phyloP scores from a whole-genome alignment of 1,139 yeast genomes.

The Spencermartinsiella ligniputridi region DNA sequence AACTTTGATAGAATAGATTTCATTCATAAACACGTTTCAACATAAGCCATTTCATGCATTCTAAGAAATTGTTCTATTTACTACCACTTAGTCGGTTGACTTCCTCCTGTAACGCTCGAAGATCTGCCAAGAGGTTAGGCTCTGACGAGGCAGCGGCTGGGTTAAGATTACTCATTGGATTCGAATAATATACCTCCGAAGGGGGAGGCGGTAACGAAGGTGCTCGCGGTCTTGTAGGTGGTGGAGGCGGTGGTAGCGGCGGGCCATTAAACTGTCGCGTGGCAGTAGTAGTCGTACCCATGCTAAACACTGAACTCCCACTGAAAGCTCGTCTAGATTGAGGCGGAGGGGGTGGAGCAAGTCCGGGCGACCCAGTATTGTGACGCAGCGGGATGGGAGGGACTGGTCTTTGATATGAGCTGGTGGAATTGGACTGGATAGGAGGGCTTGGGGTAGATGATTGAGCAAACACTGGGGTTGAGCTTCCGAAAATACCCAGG shows the following conservation, averaged over 20 bases:
- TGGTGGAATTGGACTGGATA: not conserved
- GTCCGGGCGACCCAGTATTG: not conserved
- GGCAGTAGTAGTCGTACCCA: slow-evolving; percentile 13
- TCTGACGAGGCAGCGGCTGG: slow-evolving; percentile 19
- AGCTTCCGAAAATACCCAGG: not conserved
- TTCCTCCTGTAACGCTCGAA: slow-evolving; percentile 29
- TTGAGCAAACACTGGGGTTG: not conserved
- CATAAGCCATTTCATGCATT: not conserved
- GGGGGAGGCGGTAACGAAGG: slow-evolving; percentile 21
- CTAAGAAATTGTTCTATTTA: no score
- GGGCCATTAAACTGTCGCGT: slow-evolving; percentile 7
- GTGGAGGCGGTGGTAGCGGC: slow-evolving; percentile 20
- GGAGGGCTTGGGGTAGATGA: not conserved
- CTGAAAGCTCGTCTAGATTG: not conserved
- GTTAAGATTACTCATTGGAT: slow-evolving; percentile 2
- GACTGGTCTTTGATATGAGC: not conserved
- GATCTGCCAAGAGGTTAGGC: slow-evolving; percentile 28
- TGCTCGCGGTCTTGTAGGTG: slow-evolving; percentile 25
- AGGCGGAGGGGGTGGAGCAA: not conserved
- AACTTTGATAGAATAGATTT: no score
- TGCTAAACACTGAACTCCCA: not conserved
- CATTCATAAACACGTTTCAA: not conserved
- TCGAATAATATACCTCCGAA: not conserved
- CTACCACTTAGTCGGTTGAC: slow-evolving; percentile 24
- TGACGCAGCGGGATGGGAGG: not conserved